These are phyloP conservation scores for Cafeteria roenbergensis DNA, from an alignment of 108 stramenopile genomes.

Conservation along the genomic window DNA sequence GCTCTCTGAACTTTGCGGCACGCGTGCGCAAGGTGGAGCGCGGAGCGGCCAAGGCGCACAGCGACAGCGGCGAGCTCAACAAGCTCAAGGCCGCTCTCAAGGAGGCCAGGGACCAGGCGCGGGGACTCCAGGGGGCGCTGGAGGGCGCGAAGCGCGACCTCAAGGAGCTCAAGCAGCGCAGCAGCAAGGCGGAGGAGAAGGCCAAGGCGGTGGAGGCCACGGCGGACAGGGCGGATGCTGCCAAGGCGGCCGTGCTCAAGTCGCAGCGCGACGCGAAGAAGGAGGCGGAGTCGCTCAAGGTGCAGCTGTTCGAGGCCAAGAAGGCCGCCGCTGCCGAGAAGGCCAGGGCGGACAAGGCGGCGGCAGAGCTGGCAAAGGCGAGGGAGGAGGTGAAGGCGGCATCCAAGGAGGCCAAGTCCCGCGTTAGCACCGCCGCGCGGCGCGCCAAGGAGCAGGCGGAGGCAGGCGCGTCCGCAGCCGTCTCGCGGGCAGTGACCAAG, in stretches of 20 bases:
- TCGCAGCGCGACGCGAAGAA: background rate
- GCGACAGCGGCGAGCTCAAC: slow-evolving; percentile 1
- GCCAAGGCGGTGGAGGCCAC: too few relatives aligned
- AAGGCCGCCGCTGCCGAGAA: background rate
- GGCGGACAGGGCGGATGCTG: too few relatives aligned
- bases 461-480: background rate
- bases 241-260: too few relatives aligned
- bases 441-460: background rate
- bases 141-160: too few relatives aligned
- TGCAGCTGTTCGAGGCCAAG: background rate
- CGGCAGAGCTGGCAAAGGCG: background rate
- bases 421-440: background rate
- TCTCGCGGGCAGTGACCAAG: background rate
- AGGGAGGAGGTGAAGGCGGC: background rate
- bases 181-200: too few relatives aligned
- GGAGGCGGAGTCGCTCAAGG: background rate
- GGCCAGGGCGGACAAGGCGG: background rate
- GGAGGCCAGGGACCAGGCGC: slow-evolving; percentile 9
- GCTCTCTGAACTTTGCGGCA: slow-evolving; percentile 19
- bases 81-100: background rate
- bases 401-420: background rate
- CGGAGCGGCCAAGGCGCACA: slow-evolving; percentile 18
- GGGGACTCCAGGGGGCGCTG: too few relatives aligned
- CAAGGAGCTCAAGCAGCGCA: too few relatives aligned
- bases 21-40: slow-evolving; percentile 25